Percentiles rank a stretch among this genome's conserved stretches.
These are phyloP conservation scores for Eimeria necatrix DNA, from an alignment of 169 alveolate species.

Conservation along the genomic window DNA sequence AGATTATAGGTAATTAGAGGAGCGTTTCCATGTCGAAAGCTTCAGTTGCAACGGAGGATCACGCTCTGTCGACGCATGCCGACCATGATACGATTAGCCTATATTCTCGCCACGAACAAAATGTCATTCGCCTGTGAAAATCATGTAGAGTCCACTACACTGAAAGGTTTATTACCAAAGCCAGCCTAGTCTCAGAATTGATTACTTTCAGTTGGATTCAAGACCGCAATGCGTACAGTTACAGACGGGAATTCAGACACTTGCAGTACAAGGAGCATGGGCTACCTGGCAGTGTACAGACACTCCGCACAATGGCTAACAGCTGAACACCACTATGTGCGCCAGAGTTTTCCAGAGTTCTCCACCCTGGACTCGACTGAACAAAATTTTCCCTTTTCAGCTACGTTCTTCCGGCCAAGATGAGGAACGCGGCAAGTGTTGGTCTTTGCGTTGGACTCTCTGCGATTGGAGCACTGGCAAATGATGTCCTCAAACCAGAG, in stretches of 20 bases:
- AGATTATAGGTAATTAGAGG: too few relatives aligned
- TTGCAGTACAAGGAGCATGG: neutral
- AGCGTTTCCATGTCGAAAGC: too few relatives aligned
- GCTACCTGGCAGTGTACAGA: neutral
- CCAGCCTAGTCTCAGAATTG: too few relatives aligned
- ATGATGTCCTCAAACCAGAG: slow-evolving; percentile 77
- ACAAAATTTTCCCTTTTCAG: slow-evolving; percentile 65
- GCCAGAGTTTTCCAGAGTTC: slow-evolving; percentile 78
- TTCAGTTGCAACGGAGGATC: too few relatives aligned
- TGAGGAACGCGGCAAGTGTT: slow-evolving; percentile 74
- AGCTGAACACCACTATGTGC: slow-evolving; percentile 35
- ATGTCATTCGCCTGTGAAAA: too few relatives aligned
- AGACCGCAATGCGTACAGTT: neutral
- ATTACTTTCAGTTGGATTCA: too few relatives aligned
- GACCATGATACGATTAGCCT: too few relatives aligned
- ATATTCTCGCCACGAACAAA: too few relatives aligned
- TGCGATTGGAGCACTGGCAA: slow-evolving; percentile 59
- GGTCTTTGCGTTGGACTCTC: slow-evolving; percentile 74
- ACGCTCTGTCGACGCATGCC: too few relatives aligned
- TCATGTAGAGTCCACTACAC: too few relatives aligned
- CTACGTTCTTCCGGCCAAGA: slow-evolving; percentile 72
- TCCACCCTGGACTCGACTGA: slow-evolving; percentile 75
- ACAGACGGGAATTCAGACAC: neutral
- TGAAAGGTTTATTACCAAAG: too few relatives aligned
- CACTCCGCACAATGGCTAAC: slow-evolving; percentile 10